Base-by-base conservation (phyloP, 2,329 filamentous ascomycete genomes). In the Talaromyces sp. region DNA sequence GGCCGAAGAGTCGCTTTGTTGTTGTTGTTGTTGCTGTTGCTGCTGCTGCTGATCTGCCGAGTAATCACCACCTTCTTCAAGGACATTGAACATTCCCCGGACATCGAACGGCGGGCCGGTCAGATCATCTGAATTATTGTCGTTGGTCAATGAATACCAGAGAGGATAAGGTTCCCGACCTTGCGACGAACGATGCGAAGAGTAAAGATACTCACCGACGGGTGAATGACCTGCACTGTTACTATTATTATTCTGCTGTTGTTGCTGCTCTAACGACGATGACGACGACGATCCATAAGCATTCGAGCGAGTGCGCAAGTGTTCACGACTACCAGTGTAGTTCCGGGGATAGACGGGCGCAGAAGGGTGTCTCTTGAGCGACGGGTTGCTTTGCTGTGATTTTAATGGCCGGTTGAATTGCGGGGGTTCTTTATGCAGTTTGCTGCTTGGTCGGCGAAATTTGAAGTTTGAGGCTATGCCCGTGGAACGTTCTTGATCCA, bases 251-350 rank as follows among this genome's bases (percentile, higher is more conserved):
- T 58, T 27, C 24, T 50, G 59, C 22, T 64, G 41, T 45, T 59
- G 61, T 43, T 76, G 72, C 68, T 79, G 78, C 43, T 83, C 81
- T 66, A 82, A 73, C 33, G 62, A 64, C 24, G 81, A 82, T n/a
- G 81, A 82, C 22, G 76, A 79, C 16, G 80, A 82, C 6, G 81
- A 83, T 50, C 75, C 79, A 73, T 79, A 81, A 37, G 77, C 77
- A 74, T 77, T 79, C 49, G 80, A 82, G 68, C 78, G 75, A 37
- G 81, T 80, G 60, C 80, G 77, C 63, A 76, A 68, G 70, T 80
- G 79, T 70, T 82, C 78, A 70, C 75, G 74, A 71, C 72, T 75
- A 68, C 71, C 74, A 60, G 73, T 73, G 65, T 77, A 78, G 54
- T 77, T 80, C 56, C 79, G 79, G 35, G 79, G 79, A 65, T 79